phyloP scores from a whole-genome alignment of 305 asterid species.

The Fraxinus dipetala region DNA sequence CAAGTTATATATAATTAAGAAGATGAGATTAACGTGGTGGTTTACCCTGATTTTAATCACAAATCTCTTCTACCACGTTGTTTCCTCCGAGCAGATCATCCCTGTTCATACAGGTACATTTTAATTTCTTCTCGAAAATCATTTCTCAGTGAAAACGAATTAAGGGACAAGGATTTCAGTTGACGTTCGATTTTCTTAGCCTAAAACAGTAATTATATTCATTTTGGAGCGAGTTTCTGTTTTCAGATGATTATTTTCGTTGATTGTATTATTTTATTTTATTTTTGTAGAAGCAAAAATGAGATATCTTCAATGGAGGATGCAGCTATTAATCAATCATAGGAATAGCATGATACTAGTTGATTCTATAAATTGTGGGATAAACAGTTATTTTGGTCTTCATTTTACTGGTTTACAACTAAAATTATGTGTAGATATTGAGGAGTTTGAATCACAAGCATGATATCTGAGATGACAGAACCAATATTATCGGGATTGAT shows the following conservation, averaged over 20 bases:
- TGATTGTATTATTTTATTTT: background rate
- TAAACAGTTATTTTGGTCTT: background rate
- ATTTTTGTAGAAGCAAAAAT: background rate
- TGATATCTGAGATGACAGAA: background rate
- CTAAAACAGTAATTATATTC: background rate
- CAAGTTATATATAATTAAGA: background rate
- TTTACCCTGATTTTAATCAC: background rate
- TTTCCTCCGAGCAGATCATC: conserved; percentile 33
- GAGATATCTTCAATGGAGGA: background rate
- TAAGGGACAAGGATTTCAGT: background rate
- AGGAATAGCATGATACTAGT: background rate
- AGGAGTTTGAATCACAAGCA: background rate
- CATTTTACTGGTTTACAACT: background rate
- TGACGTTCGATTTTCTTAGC: background rate
- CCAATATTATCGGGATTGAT: background rate
- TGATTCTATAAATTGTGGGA: background rate
- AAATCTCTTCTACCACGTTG: conserved; percentile 16
- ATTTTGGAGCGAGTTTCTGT: background rate
- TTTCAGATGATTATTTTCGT: background rate
- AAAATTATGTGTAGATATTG: background rate
- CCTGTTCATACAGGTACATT: conserved; percentile 36
- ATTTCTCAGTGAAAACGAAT: background rate
- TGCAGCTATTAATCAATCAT: background rate
- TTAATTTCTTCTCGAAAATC: background rate
- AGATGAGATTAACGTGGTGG: background rate